Evolutionary conservation across 345 rosid species (phyloP).

Genomic region (Arabis hirsuta): DNA sequence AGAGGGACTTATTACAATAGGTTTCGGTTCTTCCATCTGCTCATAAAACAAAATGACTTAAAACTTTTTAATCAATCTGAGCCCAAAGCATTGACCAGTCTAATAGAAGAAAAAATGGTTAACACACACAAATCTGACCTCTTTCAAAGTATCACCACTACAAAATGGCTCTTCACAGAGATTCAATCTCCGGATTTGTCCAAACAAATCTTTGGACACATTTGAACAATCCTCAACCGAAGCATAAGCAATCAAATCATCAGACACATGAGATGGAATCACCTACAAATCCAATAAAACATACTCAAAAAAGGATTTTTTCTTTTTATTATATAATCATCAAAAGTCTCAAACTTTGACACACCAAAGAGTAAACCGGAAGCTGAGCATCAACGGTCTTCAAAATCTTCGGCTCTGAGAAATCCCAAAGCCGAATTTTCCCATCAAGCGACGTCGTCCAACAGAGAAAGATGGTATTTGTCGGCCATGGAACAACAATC

Average conservation of each 20-base stretch:
- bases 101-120: background rate
- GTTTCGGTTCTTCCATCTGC: slow-evolving; percentile 63
- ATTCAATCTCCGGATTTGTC: slow-evolving; percentile 68
- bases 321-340: background rate
- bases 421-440: slow-evolving; percentile 82
- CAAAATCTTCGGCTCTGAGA: slow-evolving; percentile 60
- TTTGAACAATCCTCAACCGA: slow-evolving; percentile 50
- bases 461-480: slow-evolving; percentile 51
- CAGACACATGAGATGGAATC: background rate
- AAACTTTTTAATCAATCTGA: background rate
- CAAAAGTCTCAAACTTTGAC: slow-evolving; percentile 5
- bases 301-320: no score
- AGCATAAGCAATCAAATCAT: slow-evolving; percentile 58
- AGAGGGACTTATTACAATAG: slow-evolving; percentile 56
- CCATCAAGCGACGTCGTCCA: slow-evolving; percentile 93
- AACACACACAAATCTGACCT: slow-evolving; percentile 48
- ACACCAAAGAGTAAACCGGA: slow-evolving; percentile 75
- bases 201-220: slow-evolving; percentile 36
- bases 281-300: background rate
- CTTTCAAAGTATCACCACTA: slow-evolving; percentile 59
- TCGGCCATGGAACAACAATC: slow-evolving; percentile 51
- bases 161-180: slow-evolving; percentile 57
- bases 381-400: slow-evolving; percentile 56
- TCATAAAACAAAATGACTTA: background rate
- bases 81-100: background rate